phyloP scores from a whole-genome alignment of 257 asterid genomes.

The Solanum paucissectum region DNA sequence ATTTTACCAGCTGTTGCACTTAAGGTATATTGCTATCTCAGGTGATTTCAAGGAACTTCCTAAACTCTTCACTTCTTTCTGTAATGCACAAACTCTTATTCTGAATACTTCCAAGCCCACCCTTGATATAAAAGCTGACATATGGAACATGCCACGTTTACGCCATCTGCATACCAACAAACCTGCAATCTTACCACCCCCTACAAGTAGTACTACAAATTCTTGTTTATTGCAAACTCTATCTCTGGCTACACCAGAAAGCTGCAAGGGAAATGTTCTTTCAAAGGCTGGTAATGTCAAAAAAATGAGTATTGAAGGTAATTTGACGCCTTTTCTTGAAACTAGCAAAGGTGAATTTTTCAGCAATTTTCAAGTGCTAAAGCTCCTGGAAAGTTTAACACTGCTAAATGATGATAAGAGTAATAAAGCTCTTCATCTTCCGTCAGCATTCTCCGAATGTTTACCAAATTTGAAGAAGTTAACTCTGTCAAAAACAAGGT shows the following conservation, averaged over 20 bases:
- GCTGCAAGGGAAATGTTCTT: constrained; percentile 46
- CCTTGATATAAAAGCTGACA: background rate
- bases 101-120: background rate
- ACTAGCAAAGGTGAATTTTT: no score
- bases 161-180: constrained; percentile 7
- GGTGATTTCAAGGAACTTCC: background rate
- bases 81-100: background rate
- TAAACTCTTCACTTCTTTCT: background rate
- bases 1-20: background rate
- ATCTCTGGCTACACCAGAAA: constrained; percentile 45
- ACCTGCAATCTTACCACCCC: constrained; percentile 21
- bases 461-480: no score
- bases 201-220: constrained; percentile 12
- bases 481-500: no score
- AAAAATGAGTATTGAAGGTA: no score
- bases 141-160: background rate
- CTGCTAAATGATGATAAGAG: no score
- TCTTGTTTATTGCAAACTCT: constrained; percentile 36
- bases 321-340: no score
- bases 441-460: no score
- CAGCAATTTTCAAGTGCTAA: no score
- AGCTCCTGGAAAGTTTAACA: no score
- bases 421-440: no score
- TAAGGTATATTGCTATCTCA: background rate
- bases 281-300: no score